Base-by-base conservation (phyloP, 768 basidiomycete genomes). In the Boletus vinaceobasis region DNA sequence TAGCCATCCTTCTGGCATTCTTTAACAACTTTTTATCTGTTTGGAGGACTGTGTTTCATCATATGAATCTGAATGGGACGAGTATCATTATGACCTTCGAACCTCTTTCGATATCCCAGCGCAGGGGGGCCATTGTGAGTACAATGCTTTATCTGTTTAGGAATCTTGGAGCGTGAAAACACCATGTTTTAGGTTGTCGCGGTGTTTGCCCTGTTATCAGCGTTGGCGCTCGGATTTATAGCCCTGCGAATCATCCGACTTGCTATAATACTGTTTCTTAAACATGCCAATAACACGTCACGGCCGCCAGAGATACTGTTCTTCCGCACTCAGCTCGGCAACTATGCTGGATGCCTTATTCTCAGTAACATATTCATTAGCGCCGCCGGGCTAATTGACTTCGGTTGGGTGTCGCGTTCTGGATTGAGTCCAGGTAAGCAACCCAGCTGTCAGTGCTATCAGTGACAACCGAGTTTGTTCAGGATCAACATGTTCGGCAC, bases 261-360 rank as follows among this genome's bases (percentile, higher is more conserved):
- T 40, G 78, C 74, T 39, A 33, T 77, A 26, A 66, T 67, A 49
- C 68, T 73, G 33, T 60, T 69, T 55, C 60, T 74, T 53, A 64
- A 58, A 32, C 62, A 52, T 35, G 57, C 65, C 17, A 46, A 61
- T 29, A 63, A 67, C 55, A 64, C 76, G 17, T 50, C 56, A 31
- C 70, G 71, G 44, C 53, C 61, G 5, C 65, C 68, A 32, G 82
- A 83, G 66, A 80, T 77, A 39, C 71, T 82, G 55, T 88, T 89
- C 68, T 87, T 90, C 68, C 77, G 79, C 53, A 87, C 86, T 7
- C 86, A 87, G 58, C 77, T 88, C 14, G 88, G 88, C 1, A 78
- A 80, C 47, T 88, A 88, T 65, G 78, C 80, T n/a, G 76, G 74
- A 37, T 87, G 82, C 62, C 74, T 90, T 52, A 73, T 88, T 56